These are phyloP conservation scores for Globisporangium spinosum DNA, from an alignment of 352 stramenopile genomes.

Conservation along the genomic window DNA sequence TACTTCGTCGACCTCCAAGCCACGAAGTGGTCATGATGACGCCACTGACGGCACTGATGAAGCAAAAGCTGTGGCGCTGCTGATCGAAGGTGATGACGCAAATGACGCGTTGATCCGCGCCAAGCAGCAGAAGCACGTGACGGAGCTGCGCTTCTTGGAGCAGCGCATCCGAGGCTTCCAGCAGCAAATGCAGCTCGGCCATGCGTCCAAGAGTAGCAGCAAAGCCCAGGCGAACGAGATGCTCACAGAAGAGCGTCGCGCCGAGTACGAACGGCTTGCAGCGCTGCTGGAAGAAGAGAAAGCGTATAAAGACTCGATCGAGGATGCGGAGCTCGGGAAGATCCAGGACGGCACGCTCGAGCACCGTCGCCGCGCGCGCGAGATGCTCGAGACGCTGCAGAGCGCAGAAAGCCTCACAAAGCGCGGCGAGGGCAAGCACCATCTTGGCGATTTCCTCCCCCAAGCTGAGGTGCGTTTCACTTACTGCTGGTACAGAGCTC, in stretches of 20 bases:
- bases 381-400: constrained; percentile 26
- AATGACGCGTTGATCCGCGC: constrained; percentile 10
- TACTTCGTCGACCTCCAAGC: not conserved
- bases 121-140: constrained; percentile 23
- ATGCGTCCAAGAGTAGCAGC: not conserved
- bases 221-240: constrained; percentile 4
- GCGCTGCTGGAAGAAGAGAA: constrained; percentile 13
- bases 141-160: constrained; percentile 23
- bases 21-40: not conserved
- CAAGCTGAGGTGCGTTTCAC: constrained; percentile 13
- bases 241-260: constrained; percentile 16
- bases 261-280: constrained; percentile 18
- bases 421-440: constrained; percentile 20
- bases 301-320: constrained; percentile 18
- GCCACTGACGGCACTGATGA: not conserved
- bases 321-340: constrained; percentile 21
- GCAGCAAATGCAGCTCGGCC: constrained; percentile 15
- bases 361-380: constrained; percentile 19
- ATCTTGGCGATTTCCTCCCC: constrained; percentile 22
- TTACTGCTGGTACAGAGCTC: not conserved
- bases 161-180: constrained; percentile 24
- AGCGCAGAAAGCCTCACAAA: constrained; percentile 14
- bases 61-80: not conserved
- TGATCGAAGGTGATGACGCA: constrained; percentile 2
- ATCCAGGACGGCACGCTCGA: constrained; percentile 22